Evolutionary conservation across 352 stramenopile species (phyloP), one percentile per base, ranked within the genome.

Genomic region (Globisporangium paroecandrum): DNA sequence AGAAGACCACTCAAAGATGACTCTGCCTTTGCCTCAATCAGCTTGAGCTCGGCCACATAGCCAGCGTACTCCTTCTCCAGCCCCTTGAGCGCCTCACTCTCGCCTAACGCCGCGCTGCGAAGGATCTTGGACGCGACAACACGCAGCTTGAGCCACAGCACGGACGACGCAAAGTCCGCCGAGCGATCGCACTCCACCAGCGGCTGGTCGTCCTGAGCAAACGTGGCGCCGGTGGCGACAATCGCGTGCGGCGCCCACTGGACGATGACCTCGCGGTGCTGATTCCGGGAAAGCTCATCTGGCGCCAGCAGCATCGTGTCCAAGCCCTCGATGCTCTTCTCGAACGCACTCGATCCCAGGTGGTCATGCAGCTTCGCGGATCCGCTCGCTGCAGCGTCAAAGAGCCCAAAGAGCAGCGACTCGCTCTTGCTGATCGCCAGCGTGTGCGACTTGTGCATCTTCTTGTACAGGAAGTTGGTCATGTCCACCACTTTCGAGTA

Each of bases 401-500:
- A 68, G 24, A 95, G 62, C 22, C 82, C 69, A 22, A 91, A 89
- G 53, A 85, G 76, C 7, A 92, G 59, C 22, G 70, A 60, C 59
- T 95, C 84, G 24, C 81, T 76, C 53, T 77, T 81, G 22, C 71
- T 81, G 49, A 93, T 85, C 15, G 86, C 88, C 8, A 93, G 74
- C 36, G 82, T 87, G 67, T 95, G 82, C 51, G 85, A 93, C 38
- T 82, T 81, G 27, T 82, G 76, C 86, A 95, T 94, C 24, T 80
- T 79, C 62, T 86, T 76, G 53, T 90, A 74, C 56, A 93, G 34
- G 51, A 95, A 95, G 18, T 64, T 70, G 27, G 85, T 93, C 86
- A 95, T 93, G 64, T 95, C 88, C 1, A 90, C 53, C 29, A 92
- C 88, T 63, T 94, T 94, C 56, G 85, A 92, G 75, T 90, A 93